These are phyloP conservation scores for Botryotinia globosa DNA, from an alignment of 2,329 filamentous ascomycete species.

Conservation along the genomic window DNA sequence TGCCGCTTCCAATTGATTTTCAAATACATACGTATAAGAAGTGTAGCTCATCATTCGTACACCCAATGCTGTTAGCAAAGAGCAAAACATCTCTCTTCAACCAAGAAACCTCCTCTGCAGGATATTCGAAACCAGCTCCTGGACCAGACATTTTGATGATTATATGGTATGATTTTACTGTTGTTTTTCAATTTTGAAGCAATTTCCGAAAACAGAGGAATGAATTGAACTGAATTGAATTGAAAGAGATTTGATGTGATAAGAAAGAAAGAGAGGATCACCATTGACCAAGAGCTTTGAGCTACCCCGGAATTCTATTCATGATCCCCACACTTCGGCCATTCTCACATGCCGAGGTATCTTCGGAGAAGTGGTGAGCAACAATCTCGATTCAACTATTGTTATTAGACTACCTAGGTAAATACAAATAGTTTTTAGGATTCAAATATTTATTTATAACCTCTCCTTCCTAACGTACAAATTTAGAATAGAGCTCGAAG, in stretches of 20 bases:
- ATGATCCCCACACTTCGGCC: conserved; percentile 17
- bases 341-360: conserved; percentile 16
- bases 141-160: conserved; percentile 35
- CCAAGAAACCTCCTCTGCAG: conserved; percentile 74
- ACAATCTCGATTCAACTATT: background rate
- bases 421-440: background rate
- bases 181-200: background rate
- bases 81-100: conserved; percentile 83
- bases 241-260: background rate
- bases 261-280: background rate
- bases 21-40: conserved; percentile 72
- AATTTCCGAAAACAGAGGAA: background rate
- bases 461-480: background rate
- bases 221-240: background rate
- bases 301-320: conserved; percentile 18
- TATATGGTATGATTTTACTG: background rate
- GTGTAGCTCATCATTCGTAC: conserved; percentile 79
- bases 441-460: background rate
- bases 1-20: background rate
- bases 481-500: background rate
- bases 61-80: conserved; percentile 87
- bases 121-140: conserved; percentile 76
- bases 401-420: background rate
- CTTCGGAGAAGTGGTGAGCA: background rate
- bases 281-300: conserved; percentile 36